phyloP scores from a whole-genome alignment of 495 filamentous ascomycete genomes.

The Penicillium cosmopolitanum region DNA sequence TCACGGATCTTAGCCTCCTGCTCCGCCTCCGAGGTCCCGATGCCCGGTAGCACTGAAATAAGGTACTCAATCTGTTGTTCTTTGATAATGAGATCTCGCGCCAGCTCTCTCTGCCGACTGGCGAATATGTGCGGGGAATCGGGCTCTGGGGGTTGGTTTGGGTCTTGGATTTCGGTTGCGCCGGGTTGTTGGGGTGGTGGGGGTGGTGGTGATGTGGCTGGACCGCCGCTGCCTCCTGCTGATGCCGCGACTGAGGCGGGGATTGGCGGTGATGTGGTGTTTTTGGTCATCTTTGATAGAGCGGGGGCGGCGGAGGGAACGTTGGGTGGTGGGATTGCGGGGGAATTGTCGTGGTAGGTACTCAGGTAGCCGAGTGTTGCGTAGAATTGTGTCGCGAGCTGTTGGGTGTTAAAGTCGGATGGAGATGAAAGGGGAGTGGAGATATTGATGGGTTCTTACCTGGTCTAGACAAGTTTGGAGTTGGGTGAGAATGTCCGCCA shows the following conservation, averaged over 20 bases:
- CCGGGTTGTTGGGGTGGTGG: slow-evolving; percentile 28
- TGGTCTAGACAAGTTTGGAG: slow-evolving; percentile 94
- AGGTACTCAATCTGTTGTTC: slow-evolving; percentile 93
- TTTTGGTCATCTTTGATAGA: slow-evolving; percentile 48
- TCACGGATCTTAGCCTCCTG: slow-evolving; percentile 75
- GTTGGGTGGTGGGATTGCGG: slow-evolving; percentile 61
- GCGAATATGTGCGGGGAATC: slow-evolving; percentile 69
- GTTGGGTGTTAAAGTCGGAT: slow-evolving; percentile 7
- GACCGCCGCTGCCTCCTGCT: slow-evolving; percentile 22
- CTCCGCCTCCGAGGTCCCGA: slow-evolving; percentile 81
- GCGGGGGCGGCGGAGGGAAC: slow-evolving; percentile 55
- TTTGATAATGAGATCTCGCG: slow-evolving; percentile 83
- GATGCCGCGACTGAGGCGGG: slow-evolving; percentile 41
- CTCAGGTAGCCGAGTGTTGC: slow-evolving; percentile 81
- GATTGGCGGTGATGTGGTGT: slow-evolving; percentile 42
- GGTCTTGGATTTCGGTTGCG: slow-evolving; percentile 27
- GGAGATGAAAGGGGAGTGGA: slow-evolving; percentile 8
- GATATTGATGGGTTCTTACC: slow-evolving; percentile 47
- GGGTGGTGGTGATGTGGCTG: slow-evolving; percentile 33
- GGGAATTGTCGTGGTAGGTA: slow-evolving; percentile 76
- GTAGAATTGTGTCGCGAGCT: slow-evolving; percentile 92
- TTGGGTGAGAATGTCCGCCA: slow-evolving; percentile 92
- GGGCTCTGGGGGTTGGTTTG: slow-evolving; percentile 47
- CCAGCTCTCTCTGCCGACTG: slow-evolving; percentile 75
- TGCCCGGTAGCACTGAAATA: slow-evolving; percentile 81